These are phyloP conservation scores for Ceratocystis diversiconidia DNA, from an alignment of 2,329 filamentous ascomycete genomes.

Conservation along the genomic window DNA sequence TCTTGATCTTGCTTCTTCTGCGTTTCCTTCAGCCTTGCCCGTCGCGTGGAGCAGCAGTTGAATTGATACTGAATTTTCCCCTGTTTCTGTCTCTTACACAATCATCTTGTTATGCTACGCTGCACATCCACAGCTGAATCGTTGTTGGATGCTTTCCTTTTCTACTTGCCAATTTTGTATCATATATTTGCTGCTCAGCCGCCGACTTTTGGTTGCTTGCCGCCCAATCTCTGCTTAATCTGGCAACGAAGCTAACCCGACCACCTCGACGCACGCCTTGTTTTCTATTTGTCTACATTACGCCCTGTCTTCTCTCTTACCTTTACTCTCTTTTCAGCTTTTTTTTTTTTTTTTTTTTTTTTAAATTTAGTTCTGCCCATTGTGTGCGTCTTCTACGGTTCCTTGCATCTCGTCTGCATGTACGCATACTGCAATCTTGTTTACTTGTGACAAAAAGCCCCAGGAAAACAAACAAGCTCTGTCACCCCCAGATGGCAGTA, in stretches of 20 bases:
- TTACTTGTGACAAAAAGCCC: conserved; percentile 1
- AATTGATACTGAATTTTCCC: not conserved
- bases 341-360: not conserved
- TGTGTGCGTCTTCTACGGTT: not conserved
- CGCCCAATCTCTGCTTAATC: not conserved
- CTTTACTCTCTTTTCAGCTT: not conserved
- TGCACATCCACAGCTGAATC: not conserved
- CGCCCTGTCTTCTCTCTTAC: not conserved
- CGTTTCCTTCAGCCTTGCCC: not conserved
- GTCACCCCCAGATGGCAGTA: conserved; percentile 3
- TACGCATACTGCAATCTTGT: not conserved
- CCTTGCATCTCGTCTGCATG: not conserved
- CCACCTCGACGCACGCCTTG: not conserved
- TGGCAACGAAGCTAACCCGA: not conserved
- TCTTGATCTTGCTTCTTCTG: not conserved
- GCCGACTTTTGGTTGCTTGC: not conserved
- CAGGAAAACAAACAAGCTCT: conserved; percentile 4
- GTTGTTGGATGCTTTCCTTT: too few relatives aligned
- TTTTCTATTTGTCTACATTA: not conserved
- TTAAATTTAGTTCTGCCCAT: too few relatives aligned
- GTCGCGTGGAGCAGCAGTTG: not conserved
- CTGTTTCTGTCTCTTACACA: not conserved
- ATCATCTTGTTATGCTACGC: not conserved
- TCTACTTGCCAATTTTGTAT: not conserved
- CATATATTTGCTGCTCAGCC: not conserved